These are phyloP conservation scores for Ormosia emarginata DNA, from an alignment of 306 rosid genomes.

Conservation along the genomic window DNA sequence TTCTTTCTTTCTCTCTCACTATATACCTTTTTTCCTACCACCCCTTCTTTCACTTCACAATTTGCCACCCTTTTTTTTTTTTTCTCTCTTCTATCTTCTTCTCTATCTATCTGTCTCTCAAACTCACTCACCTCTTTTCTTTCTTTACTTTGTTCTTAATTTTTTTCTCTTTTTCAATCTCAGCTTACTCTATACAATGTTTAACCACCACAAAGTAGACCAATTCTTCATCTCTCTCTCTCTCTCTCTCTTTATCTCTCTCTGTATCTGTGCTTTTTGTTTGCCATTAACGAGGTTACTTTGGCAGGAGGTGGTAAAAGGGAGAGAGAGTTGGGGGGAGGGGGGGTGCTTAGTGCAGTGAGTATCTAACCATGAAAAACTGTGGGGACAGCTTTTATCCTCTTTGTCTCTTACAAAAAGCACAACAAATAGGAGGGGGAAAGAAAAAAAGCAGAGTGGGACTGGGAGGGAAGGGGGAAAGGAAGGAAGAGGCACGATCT, in stretches of 20 bases:
- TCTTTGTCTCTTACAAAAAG: conserved; percentile 22
- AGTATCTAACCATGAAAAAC: conserved; percentile 26
- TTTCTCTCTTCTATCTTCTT: not conserved
- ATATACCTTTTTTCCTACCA: not conserved
- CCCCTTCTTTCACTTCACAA: not conserved
- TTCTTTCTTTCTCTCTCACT: not conserved
- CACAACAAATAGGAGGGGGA: not conserved
- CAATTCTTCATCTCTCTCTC: not conserved
- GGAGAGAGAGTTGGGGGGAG: no score
- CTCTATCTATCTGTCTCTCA: conserved; percentile 12
- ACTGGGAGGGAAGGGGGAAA: not conserved
- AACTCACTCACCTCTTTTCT: conserved; percentile 3
- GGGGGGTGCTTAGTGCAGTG: not conserved
- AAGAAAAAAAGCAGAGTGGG: not conserved
- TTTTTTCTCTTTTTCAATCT: not conserved
- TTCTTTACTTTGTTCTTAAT: not conserved
- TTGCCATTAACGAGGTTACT: conserved; percentile 45
- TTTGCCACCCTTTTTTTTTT: no score
- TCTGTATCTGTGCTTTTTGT: not conserved
- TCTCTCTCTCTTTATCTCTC: not conserved
- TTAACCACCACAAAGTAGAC: not conserved
- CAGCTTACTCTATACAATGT: not conserved
- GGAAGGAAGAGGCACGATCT: not conserved
- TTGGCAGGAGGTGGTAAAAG: conserved; percentile 19
- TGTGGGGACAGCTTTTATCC: conserved; percentile 34